phyloP scores from a whole-genome alignment of 306 rosid genomes.

The Quercus dentata region DNA sequence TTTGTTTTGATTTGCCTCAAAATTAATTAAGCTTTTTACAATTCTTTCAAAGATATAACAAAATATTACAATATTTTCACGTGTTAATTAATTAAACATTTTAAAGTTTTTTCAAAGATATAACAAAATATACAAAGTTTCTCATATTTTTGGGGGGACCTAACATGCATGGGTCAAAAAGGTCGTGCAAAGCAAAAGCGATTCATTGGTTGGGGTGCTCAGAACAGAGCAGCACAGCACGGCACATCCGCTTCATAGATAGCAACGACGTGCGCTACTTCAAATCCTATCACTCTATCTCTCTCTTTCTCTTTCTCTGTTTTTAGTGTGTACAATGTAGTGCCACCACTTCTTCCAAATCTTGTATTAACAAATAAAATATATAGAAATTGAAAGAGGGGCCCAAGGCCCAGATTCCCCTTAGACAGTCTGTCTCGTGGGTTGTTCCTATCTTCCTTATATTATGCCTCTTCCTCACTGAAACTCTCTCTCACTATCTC shows the following conservation, averaged over 20 bases:
- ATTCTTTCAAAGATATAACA: no score
- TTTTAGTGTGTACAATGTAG: no score
- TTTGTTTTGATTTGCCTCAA: not conserved
- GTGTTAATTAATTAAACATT: no score
- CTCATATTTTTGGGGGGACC: not conserved
- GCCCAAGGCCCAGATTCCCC: slow-evolving; percentile 29
- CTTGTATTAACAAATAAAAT: not conserved
- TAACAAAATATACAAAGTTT: no score
- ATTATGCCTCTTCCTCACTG: not conserved
- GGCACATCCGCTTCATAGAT: not conserved
- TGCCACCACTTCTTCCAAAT: not conserved
- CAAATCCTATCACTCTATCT: not conserved
- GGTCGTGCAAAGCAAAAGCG: no score
- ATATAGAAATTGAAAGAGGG: not conserved
- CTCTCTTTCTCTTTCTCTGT: no score
- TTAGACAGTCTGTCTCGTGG: slow-evolving; percentile 43
- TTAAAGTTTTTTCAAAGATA: no score
- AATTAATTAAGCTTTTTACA: no score
- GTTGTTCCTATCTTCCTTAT: not conserved
- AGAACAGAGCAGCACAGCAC: not conserved
- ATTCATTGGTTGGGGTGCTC: not conserved
- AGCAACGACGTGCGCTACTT: not conserved
- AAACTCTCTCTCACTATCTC: not conserved
- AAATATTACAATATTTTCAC: no score
- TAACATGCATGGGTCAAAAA: not conserved